Base-by-base conservation (phyloP, 2,329 filamentous ascomycete genomes). In the Ceratocystis variospora region DNA sequence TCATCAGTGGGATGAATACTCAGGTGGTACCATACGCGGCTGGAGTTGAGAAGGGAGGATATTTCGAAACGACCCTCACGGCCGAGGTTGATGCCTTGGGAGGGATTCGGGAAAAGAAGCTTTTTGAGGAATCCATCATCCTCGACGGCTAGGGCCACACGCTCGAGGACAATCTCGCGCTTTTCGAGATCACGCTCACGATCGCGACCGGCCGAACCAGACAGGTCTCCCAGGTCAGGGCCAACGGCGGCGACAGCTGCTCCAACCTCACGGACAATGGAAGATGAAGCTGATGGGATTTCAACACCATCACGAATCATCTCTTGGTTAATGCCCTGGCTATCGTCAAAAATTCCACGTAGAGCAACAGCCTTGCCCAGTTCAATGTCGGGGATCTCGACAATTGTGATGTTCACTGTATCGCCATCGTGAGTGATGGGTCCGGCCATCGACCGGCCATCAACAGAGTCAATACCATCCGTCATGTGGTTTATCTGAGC, bases 291-390 rank as follows among this genome's bases (percentile, higher is more conserved):
- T 0, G 87, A 71, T 0, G 82, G 77, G 1, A 95, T 82, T n/a
- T 89, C 83, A 0, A 99, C 83, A 8, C 94, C 94, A 70, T 99
- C 94, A 69, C 93, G 87, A 72, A 93, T 96, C 92, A 99, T 97
- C 78, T 99, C 94, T 0, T 88, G 83, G 71, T 97, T 97, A 77
- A 99, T 96, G 63, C 94, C 94, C 22, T 87, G 79, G n/a, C 80
- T 84, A 71, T 97, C 94, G 70, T 99, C 93, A 71, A 99, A 99
- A 45, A 97, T 84, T 15, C 89, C 90, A 48, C 90, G 88, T 78
- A 99, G 85, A 12, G 89, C 85, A n/a, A 95, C 77, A 0, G 93
- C 94, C 75, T 94, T 96, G 67, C 89, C 91, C 0, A 99, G 79
- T 1, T 83, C 81, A 37, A 89, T 86, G 69, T 87, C 84, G 0